A percentile compares a stretch with the other conserved stretches of the same genome.
Evolutionary conservation across 2,329 filamentous ascomycete genomes (phyloP).

Genomic region (Rutstroemia sp.): DNA sequence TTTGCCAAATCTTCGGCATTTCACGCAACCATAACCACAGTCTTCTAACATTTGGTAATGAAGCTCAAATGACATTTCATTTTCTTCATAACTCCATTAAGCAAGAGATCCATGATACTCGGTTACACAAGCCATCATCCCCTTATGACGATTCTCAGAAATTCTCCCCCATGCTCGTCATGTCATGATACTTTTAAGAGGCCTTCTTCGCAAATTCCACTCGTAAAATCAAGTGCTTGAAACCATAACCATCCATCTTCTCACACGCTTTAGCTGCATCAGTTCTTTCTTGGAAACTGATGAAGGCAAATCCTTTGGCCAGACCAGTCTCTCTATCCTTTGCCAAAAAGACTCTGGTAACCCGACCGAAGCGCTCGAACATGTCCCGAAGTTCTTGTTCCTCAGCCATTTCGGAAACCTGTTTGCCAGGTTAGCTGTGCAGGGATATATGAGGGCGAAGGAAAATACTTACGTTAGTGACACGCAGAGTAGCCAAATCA

Average conservation of each 20-base stretch:
- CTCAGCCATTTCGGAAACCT: constrained; percentile 96
- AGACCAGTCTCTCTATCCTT: constrained; percentile 95
- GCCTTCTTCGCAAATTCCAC: constrained; percentile 84
- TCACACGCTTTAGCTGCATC: constrained; percentile 90
- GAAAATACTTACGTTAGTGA: constrained; percentile 79
- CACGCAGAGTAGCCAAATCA: constrained; percentile 89
- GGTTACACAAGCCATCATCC: no score
- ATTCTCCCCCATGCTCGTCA: background rate
- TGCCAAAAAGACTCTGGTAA: constrained; percentile 94
- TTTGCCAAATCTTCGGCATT: background rate
- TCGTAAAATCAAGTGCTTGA: constrained; percentile 78
- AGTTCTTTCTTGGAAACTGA: constrained; percentile 84
- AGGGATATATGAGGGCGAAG: no score
- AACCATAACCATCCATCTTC: constrained; percentile 96
- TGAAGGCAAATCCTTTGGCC: constrained; percentile 98
- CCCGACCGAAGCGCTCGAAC: constrained; percentile 95
- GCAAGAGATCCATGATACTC: background rate
- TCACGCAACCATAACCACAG: background rate
- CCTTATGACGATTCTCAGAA: background rate
- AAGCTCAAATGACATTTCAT: background rate
- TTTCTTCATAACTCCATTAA: background rate
- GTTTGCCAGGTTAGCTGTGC: constrained; percentile 18
- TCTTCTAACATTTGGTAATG: background rate
- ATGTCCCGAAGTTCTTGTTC: constrained; percentile 92
- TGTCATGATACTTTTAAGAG: constrained; percentile 17